Percentiles rank a stretch among this genome's conserved stretches.
phyloP scores from a whole-genome alignment of 2,329 filamentous ascomycete species.

The Colletotrichum salicis region DNA sequence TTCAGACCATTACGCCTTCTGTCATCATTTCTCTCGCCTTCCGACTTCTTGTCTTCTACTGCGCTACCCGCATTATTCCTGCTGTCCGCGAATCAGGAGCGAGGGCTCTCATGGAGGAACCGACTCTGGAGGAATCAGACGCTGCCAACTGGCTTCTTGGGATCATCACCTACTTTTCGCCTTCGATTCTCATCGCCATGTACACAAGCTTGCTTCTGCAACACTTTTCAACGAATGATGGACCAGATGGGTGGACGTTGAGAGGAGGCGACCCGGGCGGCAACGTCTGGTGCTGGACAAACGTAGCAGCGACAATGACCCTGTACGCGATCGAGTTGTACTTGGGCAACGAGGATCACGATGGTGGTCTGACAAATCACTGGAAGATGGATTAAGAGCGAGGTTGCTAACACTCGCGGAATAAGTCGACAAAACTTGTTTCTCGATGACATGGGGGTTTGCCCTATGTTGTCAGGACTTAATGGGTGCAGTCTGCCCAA shows the following conservation, averaged over 20 bases:
- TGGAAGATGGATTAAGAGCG: conserved; percentile 88
- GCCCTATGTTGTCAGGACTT: neutral
- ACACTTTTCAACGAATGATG: conserved; percentile 85
- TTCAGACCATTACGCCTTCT: conserved; percentile 94
- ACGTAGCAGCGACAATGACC: conserved; percentile 87
- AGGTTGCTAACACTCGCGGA: neutral
- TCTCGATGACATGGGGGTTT: neutral
- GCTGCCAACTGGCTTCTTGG: conserved; percentile 83
- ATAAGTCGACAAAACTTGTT: neutral
- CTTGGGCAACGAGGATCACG: conserved; percentile 83
- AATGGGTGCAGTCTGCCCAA: conserved; percentile 21
- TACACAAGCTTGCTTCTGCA: conserved; percentile 96
- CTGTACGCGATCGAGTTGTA: conserved; percentile 92
- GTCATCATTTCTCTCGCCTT: conserved; percentile 96
- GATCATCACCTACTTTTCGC: conserved; percentile 92
- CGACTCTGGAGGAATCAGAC: conserved; percentile 85
- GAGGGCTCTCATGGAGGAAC: conserved; percentile 83
- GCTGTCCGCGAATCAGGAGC: conserved; percentile 90
- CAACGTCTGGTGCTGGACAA: conserved; percentile 93
- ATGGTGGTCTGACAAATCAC: conserved; percentile 77
- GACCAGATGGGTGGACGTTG: conserved; percentile 82
- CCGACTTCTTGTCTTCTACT: conserved; percentile 94
- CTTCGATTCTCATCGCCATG: conserved; percentile 92
- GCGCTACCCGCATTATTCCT: conserved; percentile 93
- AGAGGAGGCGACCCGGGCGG: conserved; percentile 85